These are phyloP conservation scores for Leccinum pachyderme DNA, from an alignment of 1,284 basidiomycete genomes.

Conservation along the genomic window DNA sequence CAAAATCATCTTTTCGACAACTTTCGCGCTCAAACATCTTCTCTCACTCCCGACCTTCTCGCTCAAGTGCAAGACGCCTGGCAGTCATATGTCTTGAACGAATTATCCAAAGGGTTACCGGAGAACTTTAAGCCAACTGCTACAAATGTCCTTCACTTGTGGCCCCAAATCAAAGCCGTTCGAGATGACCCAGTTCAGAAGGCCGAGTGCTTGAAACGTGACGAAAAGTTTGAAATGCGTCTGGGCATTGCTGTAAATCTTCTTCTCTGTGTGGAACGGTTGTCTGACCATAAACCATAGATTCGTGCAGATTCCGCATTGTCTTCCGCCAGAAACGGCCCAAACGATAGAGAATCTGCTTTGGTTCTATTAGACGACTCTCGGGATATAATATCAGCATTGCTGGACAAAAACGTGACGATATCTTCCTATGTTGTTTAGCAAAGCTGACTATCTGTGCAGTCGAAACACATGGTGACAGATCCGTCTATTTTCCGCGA, in stretches of 20 bases:
- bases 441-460: slow-evolving; percentile 14
- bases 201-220: slow-evolving; percentile 65
- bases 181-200: slow-evolving; percentile 63
- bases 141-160: slow-evolving; percentile 51
- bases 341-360: slow-evolving; percentile 47
- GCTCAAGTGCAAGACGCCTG: slow-evolving; percentile 62
- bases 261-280: slow-evolving; percentile 7
- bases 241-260: slow-evolving; percentile 67
- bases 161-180: slow-evolving; percentile 49
- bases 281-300: slow-evolving; percentile 36
- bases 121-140: slow-evolving; percentile 43
- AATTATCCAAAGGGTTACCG: slow-evolving; percentile 57
- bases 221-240: slow-evolving; percentile 92
- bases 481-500: slow-evolving; percentile 87
- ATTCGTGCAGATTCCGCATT: slow-evolving; percentile 54
- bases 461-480: slow-evolving; percentile 80
- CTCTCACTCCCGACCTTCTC: slow-evolving; percentile 60
- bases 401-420: slow-evolving; percentile 72
- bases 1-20: slow-evolving; percentile 79
- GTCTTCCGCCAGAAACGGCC: slow-evolving; percentile 42
- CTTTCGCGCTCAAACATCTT: slow-evolving; percentile 56
- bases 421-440: slow-evolving; percentile 11
- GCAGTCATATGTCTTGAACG: slow-evolving; percentile 60
- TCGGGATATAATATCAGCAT: slow-evolving; percentile 71
- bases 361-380: slow-evolving; percentile 69